Conservation (phyloP, 371 early-diverging fungal genomes). For the Mortierella sp. region DNA sequence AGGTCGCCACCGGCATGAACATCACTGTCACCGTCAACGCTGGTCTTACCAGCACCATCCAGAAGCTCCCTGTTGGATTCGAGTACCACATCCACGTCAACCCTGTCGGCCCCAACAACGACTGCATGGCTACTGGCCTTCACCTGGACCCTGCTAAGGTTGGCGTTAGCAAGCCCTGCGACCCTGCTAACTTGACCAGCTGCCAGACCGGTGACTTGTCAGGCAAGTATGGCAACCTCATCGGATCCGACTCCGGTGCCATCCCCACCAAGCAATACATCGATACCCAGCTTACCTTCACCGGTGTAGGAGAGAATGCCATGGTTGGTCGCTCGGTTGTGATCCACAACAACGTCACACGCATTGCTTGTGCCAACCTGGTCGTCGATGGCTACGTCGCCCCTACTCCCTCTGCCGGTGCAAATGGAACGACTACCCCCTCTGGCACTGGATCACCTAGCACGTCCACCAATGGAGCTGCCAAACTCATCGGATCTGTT, state of each 20-base stretch:
- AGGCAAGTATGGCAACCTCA: conserved; percentile 58
- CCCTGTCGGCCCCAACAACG: conserved; percentile 56
- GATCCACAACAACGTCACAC: conserved; percentile 60
- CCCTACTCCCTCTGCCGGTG: conserved; percentile 4
- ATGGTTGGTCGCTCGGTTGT: conserved; percentile 64
- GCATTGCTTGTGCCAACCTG: conserved; percentile 63
- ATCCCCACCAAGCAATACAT: conserved; percentile 57
- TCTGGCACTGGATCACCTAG: not conserved
- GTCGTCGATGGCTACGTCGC: conserved; percentile 29
- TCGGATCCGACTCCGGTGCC: conserved; percentile 53
- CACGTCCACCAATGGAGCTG: conserved; percentile 14
- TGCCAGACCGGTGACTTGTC: conserved; percentile 68
- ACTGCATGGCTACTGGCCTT: conserved; percentile 61
- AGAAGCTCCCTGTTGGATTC: conserved; percentile 32
- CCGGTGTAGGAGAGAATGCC: conserved; percentile 30
- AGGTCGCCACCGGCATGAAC: conserved; percentile 35
- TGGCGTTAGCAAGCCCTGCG: conserved; percentile 44
- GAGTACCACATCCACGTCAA: conserved; percentile 62
- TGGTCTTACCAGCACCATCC: conserved; percentile 23
- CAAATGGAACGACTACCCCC: not conserved
- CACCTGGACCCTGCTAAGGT: conserved; percentile 61
- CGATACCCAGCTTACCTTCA: conserved; percentile 55
- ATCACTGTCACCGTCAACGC: conserved; percentile 30
- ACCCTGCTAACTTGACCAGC: conserved; percentile 41
- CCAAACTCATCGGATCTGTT: conserved; percentile 45